phyloP scores from a whole-genome alignment of 106 monocot species.

The Agapanthus africanus region DNA sequence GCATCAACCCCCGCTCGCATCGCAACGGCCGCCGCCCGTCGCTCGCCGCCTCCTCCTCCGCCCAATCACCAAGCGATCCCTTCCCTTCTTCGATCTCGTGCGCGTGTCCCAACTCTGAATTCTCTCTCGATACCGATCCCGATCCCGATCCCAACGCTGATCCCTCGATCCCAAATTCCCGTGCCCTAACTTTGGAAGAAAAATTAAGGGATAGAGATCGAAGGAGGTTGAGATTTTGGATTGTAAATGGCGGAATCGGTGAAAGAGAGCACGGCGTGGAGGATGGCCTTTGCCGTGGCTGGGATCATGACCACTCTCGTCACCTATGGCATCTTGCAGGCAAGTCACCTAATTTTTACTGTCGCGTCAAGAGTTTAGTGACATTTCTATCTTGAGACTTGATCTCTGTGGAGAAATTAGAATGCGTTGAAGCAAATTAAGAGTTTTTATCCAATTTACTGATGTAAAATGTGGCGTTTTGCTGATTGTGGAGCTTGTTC shows the following conservation, averaged over 20 bases:
- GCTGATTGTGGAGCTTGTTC: no score
- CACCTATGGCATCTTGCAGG: slow-evolving; percentile 89
- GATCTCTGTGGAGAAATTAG: background rate
- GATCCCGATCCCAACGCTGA: no score
- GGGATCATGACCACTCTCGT: slow-evolving; percentile 94
- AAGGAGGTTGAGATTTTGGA: background rate
- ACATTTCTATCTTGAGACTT: no score
- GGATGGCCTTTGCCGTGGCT: slow-evolving; percentile 51
- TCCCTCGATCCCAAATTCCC: slow-evolving; percentile 9
- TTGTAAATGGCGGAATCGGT: slow-evolving; percentile 26
- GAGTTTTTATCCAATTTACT: background rate
- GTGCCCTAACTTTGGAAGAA: background rate
- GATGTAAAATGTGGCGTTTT: background rate
- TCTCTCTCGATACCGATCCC: background rate
- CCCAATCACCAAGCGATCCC: no score
- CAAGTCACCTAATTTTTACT: background rate
- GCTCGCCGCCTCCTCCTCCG: no score
- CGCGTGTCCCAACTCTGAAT: background rate
- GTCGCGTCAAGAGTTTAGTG: no score
- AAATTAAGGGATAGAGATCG: background rate
- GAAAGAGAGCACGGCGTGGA: slow-evolving; percentile 37
- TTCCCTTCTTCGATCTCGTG: no score
- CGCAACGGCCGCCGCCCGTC: no score
- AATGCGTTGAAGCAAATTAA: no score
- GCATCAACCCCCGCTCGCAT: no score